These are phyloP conservation scores for Microstegium vimineum DNA, from an alignment of 176 grass and related monocot species.

Conservation along the genomic window DNA sequence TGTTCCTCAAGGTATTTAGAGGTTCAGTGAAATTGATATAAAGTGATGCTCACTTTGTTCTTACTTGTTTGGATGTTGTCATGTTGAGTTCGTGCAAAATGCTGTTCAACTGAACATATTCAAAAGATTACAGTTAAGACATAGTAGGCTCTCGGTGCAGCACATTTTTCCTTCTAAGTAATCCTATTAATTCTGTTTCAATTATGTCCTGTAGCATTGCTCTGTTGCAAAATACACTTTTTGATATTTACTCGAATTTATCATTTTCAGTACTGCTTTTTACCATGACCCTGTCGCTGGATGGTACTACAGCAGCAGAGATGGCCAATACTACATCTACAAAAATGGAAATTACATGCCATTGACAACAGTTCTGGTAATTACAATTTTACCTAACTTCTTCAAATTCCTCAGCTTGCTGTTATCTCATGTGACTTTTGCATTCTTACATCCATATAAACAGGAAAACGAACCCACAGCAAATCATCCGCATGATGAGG, in stretches of 20 bases:
- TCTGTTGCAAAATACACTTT: neutral
- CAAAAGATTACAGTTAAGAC: neutral
- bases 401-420: conserved; percentile 1
- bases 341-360: conserved; percentile 58
- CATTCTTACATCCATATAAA: conserved; percentile 28
- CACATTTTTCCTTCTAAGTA: neutral
- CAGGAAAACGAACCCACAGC: conserved; percentile 35
- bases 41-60: neutral
- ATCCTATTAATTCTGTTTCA: neutral
- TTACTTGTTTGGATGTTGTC: neutral
- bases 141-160: neutral
- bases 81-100: neutral
- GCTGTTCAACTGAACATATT: neutral
- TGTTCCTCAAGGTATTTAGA: neutral
- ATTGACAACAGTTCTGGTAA: conserved; percentile 34
- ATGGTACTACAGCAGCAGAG: conserved; percentile 79
- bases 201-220: neutral
- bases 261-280: conserved; percentile 76
- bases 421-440: neutral
- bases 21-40: neutral
- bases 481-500: conserved; percentile 27
- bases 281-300: conserved; percentile 77
- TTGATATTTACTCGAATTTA: conserved; percentile 18
- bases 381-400: neutral
- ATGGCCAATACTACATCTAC: conserved; percentile 66